Percentiles rank a stretch among this genome's conserved stretches.
phyloP scores from a whole-genome alignment of 2,329 filamentous ascomycete species.

The Metarhizium rileyi region DNA sequence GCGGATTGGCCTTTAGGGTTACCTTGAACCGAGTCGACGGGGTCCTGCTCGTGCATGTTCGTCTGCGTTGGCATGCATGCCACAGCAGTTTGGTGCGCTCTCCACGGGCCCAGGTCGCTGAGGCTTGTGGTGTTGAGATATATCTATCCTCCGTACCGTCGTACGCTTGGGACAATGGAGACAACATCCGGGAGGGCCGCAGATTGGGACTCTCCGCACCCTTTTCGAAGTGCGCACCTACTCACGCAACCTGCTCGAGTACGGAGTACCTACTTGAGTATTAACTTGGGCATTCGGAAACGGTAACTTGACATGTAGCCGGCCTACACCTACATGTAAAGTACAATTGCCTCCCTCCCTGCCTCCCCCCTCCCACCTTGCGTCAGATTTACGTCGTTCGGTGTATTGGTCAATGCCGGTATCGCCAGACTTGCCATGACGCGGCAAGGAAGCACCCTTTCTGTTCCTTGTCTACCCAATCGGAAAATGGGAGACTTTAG shows the following conservation, averaged over 20 bases:
- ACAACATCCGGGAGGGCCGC: neutral
- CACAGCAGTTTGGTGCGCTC: too few species aligned
- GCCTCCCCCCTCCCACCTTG: neutral
- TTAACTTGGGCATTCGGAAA: too few species aligned
- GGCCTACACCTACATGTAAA: neutral
- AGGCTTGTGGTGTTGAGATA: too few species aligned
- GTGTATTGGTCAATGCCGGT: neutral
- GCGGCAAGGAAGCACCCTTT: neutral
- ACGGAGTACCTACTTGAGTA: too few species aligned
- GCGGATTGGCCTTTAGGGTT: constrained; percentile 1
- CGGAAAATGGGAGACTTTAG: neutral
- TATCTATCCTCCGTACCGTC: neutral
- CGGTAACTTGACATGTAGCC: too few species aligned
- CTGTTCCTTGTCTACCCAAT: neutral
- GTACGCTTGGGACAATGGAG: neutral
- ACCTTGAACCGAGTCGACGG: neutral
- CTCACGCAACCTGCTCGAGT: too few species aligned
- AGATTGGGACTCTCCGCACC: neutral
- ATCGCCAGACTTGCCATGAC: neutral
- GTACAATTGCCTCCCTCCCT: too few species aligned
- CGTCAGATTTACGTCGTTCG: neutral
- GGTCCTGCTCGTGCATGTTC: neutral
- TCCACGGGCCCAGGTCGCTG: too few species aligned
- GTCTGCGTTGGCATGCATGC: neutral
- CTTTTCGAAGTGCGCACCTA: too few species aligned